Percentiles rank a stretch among this genome's conserved stretches.
These are phyloP conservation scores for Rosa rugosa DNA, from an alignment of 306 rosid species.

Conservation along the genomic window DNA sequence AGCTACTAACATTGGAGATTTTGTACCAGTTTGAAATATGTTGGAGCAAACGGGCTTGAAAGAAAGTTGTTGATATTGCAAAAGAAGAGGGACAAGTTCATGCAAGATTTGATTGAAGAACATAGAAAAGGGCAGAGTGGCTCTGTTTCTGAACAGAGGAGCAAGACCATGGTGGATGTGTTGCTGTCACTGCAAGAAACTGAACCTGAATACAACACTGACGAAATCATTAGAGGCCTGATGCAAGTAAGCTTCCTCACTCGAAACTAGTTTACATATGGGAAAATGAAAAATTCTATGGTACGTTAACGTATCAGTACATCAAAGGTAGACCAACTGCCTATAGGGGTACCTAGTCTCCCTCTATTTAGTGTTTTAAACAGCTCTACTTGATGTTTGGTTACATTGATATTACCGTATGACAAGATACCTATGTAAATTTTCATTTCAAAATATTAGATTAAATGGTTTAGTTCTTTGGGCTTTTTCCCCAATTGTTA, in stretches of 20 bases:
- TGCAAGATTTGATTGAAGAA: constrained; percentile 34
- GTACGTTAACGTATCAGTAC: too few relatives aligned
- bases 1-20: constrained; percentile 32
- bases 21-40: constrained; percentile 25
- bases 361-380: too few relatives aligned
- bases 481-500: neutral
- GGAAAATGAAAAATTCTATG: neutral
- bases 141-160: constrained; percentile 1
- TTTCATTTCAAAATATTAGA: too few relatives aligned
- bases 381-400: too few relatives aligned
- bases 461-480: too few relatives aligned
- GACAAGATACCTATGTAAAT: too few relatives aligned
- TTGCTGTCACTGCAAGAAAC: constrained; percentile 31
- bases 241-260: constrained; percentile 20
- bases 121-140: constrained; percentile 4
- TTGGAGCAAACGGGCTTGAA: constrained; percentile 15
- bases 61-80: constrained; percentile 25
- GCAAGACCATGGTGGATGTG: constrained; percentile 39
- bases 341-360: too few relatives aligned
- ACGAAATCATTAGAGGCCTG: constrained; percentile 34
- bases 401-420: too few relatives aligned
- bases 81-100: constrained; percentile 28
- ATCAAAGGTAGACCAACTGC: too few relatives aligned
- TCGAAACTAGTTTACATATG: neutral
- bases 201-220: constrained; percentile 35